Evolutionary conservation across 805 yeast genomes (phyloP), one percentile per base, ranked within the genome.

Genomic region (Priceomyces haplophilus): DNA sequence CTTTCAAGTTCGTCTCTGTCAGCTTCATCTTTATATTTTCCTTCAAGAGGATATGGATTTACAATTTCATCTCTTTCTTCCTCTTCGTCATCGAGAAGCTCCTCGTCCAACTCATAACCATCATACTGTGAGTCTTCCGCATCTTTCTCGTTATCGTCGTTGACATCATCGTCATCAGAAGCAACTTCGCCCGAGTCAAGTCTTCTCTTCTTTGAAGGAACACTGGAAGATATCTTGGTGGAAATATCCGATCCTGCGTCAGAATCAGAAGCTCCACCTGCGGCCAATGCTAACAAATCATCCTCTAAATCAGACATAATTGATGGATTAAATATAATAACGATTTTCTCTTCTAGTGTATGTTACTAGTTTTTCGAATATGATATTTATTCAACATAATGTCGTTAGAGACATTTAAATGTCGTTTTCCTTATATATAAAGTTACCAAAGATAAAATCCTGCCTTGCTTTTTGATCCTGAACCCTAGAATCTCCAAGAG

Each of bases 281-380:
- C 98, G 40, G 99, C 99, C 55, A 93, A 78, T 16, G 97, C 98
- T 59, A 91, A 78, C 69, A 93, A 78, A 77, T 93, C 99, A 62
- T 91, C 98, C 61, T 90, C 97, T 58, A 88, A 79, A 54, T 70
- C 95, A 47, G 90, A 83, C 95, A 86, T 86, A 10, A n/a, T 34
- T n/a, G 8, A 13, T 32, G 7, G 8, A 30, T 18, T 42, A 32
- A 10, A 15, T 21, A 6, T 21, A 21, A 6, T 21, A 21, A 6
- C n/a, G n/a, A 21, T 7, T 8, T 34, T 23, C 20, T 17, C 12
- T 6, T 16, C 10, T 3, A 17, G 10, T 17, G 12, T 13, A 32
- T 16, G 7, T 32, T 2, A 12, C 20, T 15, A 27, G 15, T 27
- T 27, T 27, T 27, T 27, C 31, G 31, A n/a, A 10, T 6, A 10